Conservation (phyloP, 805 yeast genomes). For the Sungouiella blattae region DNA sequence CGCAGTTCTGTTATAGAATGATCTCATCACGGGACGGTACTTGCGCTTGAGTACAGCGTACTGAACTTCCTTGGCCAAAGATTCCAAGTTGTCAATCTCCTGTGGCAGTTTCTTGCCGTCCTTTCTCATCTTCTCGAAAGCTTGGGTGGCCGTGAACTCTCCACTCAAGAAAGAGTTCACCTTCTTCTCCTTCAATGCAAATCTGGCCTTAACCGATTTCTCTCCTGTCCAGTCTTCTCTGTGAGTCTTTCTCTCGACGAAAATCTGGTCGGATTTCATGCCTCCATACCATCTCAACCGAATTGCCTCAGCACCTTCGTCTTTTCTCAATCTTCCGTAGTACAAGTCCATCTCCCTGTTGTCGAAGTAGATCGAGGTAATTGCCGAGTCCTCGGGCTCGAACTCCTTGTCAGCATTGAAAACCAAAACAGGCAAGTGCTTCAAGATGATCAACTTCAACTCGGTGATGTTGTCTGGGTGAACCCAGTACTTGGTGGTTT, state of each 20-base stretch:
- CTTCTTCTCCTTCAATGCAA: slow-evolving; percentile 85
- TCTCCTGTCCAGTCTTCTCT: slow-evolving; percentile 99
- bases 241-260: slow-evolving; percentile 96
- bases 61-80: slow-evolving; percentile 89
- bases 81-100: slow-evolving; percentile 90
- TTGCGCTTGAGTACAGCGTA: slow-evolving; percentile 80
- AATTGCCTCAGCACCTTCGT: slow-evolving; percentile 98
- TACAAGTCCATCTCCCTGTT: slow-evolving; percentile 85
- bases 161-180: slow-evolving; percentile 85
- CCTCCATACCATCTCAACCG: slow-evolving; percentile 99
- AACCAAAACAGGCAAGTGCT: slow-evolving; percentile 94
- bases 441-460: slow-evolving; percentile 83
- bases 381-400: slow-evolving; percentile 91
- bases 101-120: slow-evolving; percentile 85
- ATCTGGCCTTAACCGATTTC: slow-evolving; percentile 97
- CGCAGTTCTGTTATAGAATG: slow-evolving; percentile 97
- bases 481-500: slow-evolving; percentile 98
- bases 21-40: slow-evolving; percentile 90
- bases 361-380: slow-evolving; percentile 95
- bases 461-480: slow-evolving; percentile 98
- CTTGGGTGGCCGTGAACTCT: slow-evolving; percentile 80
- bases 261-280: slow-evolving; percentile 86
- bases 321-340: slow-evolving; percentile 90
- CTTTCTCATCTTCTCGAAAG: slow-evolving; percentile 86
- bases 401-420: slow-evolving; percentile 96